Conservation (phyloP, 768 basidiomycete genomes). For the Exsudoporus frostii region DNA sequence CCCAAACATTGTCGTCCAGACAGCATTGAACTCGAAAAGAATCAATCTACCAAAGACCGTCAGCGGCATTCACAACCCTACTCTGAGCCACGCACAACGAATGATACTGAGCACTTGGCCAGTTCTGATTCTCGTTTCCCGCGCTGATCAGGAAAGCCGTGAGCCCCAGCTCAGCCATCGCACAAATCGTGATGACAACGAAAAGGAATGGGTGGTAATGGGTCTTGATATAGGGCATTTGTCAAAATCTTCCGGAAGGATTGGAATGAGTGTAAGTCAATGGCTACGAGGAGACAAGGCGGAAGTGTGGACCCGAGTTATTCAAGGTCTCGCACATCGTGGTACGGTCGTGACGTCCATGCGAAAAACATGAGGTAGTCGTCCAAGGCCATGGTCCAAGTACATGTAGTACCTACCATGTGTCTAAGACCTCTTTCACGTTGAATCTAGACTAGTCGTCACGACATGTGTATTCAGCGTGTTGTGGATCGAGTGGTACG, state of each 20-base stretch:
- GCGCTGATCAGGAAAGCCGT: slow-evolving; percentile 70
- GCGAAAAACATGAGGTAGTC: slow-evolving; percentile 32
- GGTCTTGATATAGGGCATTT: slow-evolving; percentile 44
- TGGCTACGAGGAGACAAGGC: slow-evolving; percentile 10
- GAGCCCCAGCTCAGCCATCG: slow-evolving; percentile 71
- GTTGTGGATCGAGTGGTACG: slow-evolving; percentile 4
- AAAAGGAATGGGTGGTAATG: slow-evolving; percentile 64
- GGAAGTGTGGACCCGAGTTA: slow-evolving; percentile 8
- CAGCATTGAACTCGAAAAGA: slow-evolving; percentile 58
- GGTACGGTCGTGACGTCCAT: slow-evolving; percentile 27
- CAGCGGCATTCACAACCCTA: background rate
- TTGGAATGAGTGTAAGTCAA: slow-evolving; percentile 11
- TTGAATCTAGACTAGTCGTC: slow-evolving; percentile 3
- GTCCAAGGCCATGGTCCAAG: slow-evolving; percentile 5
- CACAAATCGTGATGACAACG: slow-evolving; percentile 60
- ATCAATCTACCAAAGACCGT: slow-evolving; percentile 42
- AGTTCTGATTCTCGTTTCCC: slow-evolving; percentile 59
- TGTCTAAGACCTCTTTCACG: slow-evolving; percentile 9
- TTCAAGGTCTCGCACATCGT: slow-evolving; percentile 23
- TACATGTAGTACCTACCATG: slow-evolving; percentile 1
- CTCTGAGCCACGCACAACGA: slow-evolving; percentile 46
- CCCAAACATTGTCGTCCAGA: slow-evolving; percentile 75
- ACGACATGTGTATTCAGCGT: slow-evolving; percentile 17
- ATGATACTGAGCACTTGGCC: slow-evolving; percentile 62
- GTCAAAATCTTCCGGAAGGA: slow-evolving; percentile 11